These are phyloP conservation scores for maize (Zea mays) DNA, from an alignment of 176 grass and related monocot species.

Conservation along the genomic window Zm-B73-REFERENCE-NAM-5.0 NC_050102.1:170918001-170918500, in stretches of 20 bases:
- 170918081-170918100: conserved; percentile 2
- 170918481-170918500: too few species aligned
- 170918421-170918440: too few species aligned
- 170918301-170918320: background rate
- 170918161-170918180: background rate
- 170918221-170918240: background rate
- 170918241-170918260: background rate
- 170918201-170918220: background rate
- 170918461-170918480: too few species aligned
- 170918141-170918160: background rate
- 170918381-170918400: too few species aligned
- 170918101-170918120: background rate
- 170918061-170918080: background rate
- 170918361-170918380: too few species aligned
- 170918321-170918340: background rate
- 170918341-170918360: background rate
- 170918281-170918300: background rate
- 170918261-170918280: background rate
- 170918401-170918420: too few species aligned
- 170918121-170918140: background rate
- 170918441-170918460: too few species aligned
- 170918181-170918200: background rate
- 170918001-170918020: background rate
- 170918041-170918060: background rate
- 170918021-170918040: background rate